Evolutionary conservation across 2,329 filamentous ascomycete genomes (phyloP), one percentile per base, ranked within the genome.

Genomic region (Microcyclospora tardicrescens): DNA sequence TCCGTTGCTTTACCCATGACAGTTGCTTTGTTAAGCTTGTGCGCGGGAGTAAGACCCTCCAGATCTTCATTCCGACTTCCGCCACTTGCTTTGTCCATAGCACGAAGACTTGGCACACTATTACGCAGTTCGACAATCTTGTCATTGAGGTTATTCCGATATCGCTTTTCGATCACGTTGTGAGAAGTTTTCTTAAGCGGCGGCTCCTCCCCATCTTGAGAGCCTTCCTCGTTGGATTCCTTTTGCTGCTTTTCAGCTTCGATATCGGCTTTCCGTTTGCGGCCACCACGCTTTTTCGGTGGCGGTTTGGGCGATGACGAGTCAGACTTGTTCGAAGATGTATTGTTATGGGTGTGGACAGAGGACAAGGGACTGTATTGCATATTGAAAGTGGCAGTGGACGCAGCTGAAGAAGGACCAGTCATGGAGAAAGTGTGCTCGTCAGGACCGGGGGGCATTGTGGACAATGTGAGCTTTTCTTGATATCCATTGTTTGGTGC

Each of bases 131-230:
- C 86, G 34, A 86, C 82, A 52, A 96, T 96, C 66, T 96, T 96
- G 58, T 95, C 89, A 56, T 96, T 96, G 41, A 96, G 71, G 55
- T 96, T 96, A 38, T 84, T 94, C 52, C 89, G 79, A 61, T 96
- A 96, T 48, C 89, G 72, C 70, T 95, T 96, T 65, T 96, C 89
- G 46, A 96, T 95, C 72, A 96, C 91, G 61, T 95, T 96, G 63
- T 96, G 89, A 2, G 89, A 86, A 27, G 87, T 93, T 71, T 95
- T 95, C 70, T 94, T 95, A 42, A 67, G 67, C 16, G 65, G 72
- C 36, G 57, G 71, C 16, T 55, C 67, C 30, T 56, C 57, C 14
- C 47, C 52, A 16, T 57, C 56, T 28, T 51, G 47, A 14, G 41
- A 45, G 52, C 71, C 77, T 50, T 67, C 73, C 2, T 75, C 67